phyloP scores from a whole-genome alignment of 176 grass and related monocot species.

The Microstegium vimineum region DNA sequence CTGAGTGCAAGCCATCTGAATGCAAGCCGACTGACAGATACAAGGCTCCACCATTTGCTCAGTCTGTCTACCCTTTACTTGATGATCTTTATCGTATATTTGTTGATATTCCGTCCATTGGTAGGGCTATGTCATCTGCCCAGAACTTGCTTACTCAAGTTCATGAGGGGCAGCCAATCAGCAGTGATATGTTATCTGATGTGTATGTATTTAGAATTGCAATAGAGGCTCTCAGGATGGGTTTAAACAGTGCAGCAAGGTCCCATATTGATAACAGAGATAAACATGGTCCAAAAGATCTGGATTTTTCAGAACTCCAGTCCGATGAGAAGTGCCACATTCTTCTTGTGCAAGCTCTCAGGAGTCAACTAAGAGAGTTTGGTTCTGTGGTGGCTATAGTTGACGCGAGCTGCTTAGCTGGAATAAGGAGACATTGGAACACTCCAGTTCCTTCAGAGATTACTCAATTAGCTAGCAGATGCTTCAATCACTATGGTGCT shows the following conservation, averaged over 20 bases:
- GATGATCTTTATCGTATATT: constrained; percentile 81
- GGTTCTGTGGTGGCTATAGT: constrained; percentile 74
- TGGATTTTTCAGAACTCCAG: constrained; percentile 60
- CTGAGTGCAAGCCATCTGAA: constrained; percentile 37
- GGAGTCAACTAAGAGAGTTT: constrained; percentile 57
- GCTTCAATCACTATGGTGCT: neutral
- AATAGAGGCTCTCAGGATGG: constrained; percentile 77
- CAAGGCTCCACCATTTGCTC: constrained; percentile 65
- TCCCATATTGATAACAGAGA: constrained; percentile 29
- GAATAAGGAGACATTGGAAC: constrained; percentile 81
- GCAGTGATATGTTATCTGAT: constrained; percentile 60
- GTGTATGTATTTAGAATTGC: constrained; percentile 74
- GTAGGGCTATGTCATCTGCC: constrained; percentile 68
- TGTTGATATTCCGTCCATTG: constrained; percentile 63
- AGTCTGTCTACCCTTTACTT: constrained; percentile 77
- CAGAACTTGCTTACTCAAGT: constrained; percentile 71
- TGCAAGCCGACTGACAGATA: constrained; percentile 35
- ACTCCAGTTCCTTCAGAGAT: constrained; percentile 61
- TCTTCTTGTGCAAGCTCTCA: constrained; percentile 76
- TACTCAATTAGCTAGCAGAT: constrained; percentile 30
- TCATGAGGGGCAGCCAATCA: constrained; percentile 60
- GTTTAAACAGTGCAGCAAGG: constrained; percentile 63
- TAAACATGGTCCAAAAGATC: constrained; percentile 10
- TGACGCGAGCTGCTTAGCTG: constrained; percentile 64
- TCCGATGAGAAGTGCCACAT: constrained; percentile 74